Evolutionary conservation across 2,329 filamentous ascomycete species (phyloP), one percentile per base, ranked within the genome.

Genomic region (Verticillium nonalfalfae): DNA sequence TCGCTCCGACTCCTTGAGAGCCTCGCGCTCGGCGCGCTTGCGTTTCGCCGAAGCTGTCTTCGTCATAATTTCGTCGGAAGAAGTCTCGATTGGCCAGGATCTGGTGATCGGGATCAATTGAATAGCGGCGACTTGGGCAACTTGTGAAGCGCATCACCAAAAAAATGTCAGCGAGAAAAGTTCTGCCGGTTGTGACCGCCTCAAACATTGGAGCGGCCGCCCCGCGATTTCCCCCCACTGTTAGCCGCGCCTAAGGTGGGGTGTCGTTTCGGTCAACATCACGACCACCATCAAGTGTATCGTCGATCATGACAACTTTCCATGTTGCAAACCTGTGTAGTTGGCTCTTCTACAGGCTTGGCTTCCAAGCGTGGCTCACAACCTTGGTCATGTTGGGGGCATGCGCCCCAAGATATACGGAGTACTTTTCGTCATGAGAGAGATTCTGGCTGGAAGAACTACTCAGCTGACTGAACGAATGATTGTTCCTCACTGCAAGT

Each of bases 21-120:
- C 63, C 33, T 66, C 63, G 40, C 64, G 60, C 62, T 65, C 64
- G 54, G 64, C 64, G 59, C 64, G 64, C 59, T 66, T 66, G 38
- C 64, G 61, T 61, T 66, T 66, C 18, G 64, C 64, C 50, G 63
- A 63, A 35, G 64, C 64, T 15, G 64, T 66, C 34, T 61, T 65
- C 14, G 64, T 66, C 64, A 66, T 66, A 39, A 18, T 59, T 13
- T 35, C 26, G 26, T 15, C 18, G 18, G 26, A 31, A 31, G 26
- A 18, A 18, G n/a, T 18, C 34, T 45, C 13, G 26, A 34, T 50
- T 56, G 31, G 36, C 36, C 31, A 45, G 11, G 11, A 45, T 35
- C 15, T 13, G 10, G 7, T 14, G 7, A 13, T 35, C 31, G 9
- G 54, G 54, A 33, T 57, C 26, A 10, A 26, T 39, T 15, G 31